A percentile compares a stretch with the other conserved stretches of the same genome.
These are phyloP conservation scores for Rubroshorea leprosula DNA, from an alignment of 345 rosid species.

Conservation along the genomic window DNA sequence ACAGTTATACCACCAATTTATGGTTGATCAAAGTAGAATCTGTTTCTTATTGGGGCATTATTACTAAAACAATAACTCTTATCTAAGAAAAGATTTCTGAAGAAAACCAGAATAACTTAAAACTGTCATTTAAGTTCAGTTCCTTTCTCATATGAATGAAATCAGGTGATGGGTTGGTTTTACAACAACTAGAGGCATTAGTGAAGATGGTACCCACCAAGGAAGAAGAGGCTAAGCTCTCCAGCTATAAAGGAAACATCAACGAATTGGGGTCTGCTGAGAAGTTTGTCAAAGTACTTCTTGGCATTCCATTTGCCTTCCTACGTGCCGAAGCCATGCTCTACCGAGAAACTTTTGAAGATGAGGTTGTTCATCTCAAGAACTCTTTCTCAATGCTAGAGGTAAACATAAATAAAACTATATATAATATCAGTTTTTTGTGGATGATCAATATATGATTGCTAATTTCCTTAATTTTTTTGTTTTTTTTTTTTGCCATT, in stretches of 20 bases:
- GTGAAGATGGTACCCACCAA: constrained; percentile 87
- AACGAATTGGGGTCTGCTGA: constrained; percentile 88
- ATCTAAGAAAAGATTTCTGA: not conserved
- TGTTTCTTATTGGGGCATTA: not conserved
- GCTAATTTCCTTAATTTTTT: too few species aligned
- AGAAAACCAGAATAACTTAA: not conserved
- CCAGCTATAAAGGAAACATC: constrained; percentile 57
- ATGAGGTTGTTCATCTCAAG: constrained; percentile 80
- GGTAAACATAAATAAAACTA: constrained; percentile 29
- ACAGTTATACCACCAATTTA: not conserved
- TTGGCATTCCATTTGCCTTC: constrained; percentile 64
- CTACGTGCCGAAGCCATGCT: constrained; percentile 85
- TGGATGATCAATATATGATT: not conserved
- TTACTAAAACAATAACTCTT: not conserved
- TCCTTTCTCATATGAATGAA: not conserved
- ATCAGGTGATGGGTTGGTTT: constrained; percentile 64
- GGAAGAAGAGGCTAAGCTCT: constrained; percentile 80
- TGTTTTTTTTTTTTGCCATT: too few species aligned
- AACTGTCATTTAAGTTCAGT: not conserved
- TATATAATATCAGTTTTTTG: not conserved
- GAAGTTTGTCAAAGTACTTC: constrained; percentile 54
- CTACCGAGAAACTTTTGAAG: constrained; percentile 79
- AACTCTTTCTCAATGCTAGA: constrained; percentile 88
- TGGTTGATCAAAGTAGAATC: not conserved
- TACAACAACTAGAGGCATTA: constrained; percentile 86